phyloP scores from a whole-genome alignment of 2,329 filamentous ascomycete species.

The Verticillium longisporum region DNA sequence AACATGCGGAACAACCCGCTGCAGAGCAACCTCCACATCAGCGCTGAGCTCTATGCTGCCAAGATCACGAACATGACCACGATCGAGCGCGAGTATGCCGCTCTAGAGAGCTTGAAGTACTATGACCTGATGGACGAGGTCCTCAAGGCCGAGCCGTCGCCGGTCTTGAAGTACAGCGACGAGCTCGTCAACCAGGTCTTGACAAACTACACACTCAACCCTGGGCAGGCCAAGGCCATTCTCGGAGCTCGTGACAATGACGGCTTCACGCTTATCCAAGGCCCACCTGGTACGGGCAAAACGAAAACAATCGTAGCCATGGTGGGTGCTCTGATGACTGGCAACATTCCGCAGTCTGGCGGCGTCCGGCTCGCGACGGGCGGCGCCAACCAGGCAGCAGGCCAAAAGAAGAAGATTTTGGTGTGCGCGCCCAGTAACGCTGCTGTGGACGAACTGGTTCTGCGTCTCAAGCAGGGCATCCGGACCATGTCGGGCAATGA shows the following conservation, averaged over 20 bases:
- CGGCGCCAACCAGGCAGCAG: constrained; percentile 24
- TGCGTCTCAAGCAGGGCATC: constrained; percentile 83
- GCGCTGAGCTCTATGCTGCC: constrained; percentile 62
- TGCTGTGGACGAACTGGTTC: constrained; percentile 90
- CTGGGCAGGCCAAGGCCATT: constrained; percentile 84
- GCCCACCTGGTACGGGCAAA: constrained; percentile 92
- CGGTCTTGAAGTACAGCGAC: constrained; percentile 73
- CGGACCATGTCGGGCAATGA: constrained; percentile 66
- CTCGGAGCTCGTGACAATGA: constrained; percentile 91
- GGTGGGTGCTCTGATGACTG: constrained; percentile 77
- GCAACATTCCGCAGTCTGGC: constrained; percentile 36
- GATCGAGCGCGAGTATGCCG: constrained; percentile 91
- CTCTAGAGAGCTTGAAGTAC: constrained; percentile 83
- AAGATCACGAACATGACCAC: constrained; percentile 92
- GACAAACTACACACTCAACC: constrained; percentile 76
- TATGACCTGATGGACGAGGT: constrained; percentile 96
- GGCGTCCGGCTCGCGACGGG: constrained; percentile 27
- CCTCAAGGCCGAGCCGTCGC: constrained; percentile 80
- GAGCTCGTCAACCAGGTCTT: constrained; percentile 63
- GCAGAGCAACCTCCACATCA: constrained; percentile 57
- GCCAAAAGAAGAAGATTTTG: constrained; percentile 81
- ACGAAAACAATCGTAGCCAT: constrained; percentile 98
- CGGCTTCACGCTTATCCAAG: constrained; percentile 93
- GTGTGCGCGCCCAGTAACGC: constrained; percentile 99
- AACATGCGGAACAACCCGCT: constrained; percentile 61